A percentile compares a stretch with the other conserved stretches of the same genome.
Conservation (phyloP, 306 rosid genomes). For the Rosa persica region DNA sequence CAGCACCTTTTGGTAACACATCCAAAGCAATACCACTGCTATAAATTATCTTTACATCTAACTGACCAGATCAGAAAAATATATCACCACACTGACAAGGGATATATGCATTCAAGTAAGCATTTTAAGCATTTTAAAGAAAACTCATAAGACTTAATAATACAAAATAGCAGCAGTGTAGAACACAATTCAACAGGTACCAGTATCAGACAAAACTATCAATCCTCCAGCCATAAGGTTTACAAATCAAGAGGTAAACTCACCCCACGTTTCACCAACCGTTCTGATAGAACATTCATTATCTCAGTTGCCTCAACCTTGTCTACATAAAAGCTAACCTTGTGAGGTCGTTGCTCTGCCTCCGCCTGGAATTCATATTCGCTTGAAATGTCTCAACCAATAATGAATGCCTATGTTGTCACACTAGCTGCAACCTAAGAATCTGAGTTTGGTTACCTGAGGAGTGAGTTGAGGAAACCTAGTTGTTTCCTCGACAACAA, state of each 20-base stretch:
- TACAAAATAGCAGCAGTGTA: background rate
- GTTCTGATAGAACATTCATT: slow-evolving; percentile 42
- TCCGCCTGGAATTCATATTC: slow-evolving; percentile 53
- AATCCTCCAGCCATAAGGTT: background rate
- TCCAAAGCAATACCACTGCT: slow-evolving; percentile 78
- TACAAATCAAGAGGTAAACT: slow-evolving; percentile 26
- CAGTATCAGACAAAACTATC: background rate
- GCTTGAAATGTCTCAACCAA: slow-evolving; percentile 12
- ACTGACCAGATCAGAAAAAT: slow-evolving; percentile 39
- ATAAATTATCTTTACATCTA: slow-evolving; percentile 75
- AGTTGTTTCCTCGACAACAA: slow-evolving; percentile 64
- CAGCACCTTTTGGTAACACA: slow-evolving; percentile 69
- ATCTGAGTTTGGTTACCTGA: slow-evolving; percentile 44
- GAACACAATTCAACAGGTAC: background rate
- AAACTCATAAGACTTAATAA: background rate
- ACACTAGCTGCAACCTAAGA: background rate
- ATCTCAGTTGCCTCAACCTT: slow-evolving; percentile 53
- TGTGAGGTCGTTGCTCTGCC: slow-evolving; percentile 76
- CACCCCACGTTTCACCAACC: slow-evolving; percentile 64
- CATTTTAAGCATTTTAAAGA: background rate
- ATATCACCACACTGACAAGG: background rate
- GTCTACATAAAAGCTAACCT: slow-evolving; percentile 78
- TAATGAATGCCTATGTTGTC: no score
- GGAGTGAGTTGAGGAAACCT: slow-evolving; percentile 62
- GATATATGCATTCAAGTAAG: slow-evolving; percentile 7